Base-by-base conservation (phyloP, 208 protist genomes). In the Leishmania arabica region DNA sequence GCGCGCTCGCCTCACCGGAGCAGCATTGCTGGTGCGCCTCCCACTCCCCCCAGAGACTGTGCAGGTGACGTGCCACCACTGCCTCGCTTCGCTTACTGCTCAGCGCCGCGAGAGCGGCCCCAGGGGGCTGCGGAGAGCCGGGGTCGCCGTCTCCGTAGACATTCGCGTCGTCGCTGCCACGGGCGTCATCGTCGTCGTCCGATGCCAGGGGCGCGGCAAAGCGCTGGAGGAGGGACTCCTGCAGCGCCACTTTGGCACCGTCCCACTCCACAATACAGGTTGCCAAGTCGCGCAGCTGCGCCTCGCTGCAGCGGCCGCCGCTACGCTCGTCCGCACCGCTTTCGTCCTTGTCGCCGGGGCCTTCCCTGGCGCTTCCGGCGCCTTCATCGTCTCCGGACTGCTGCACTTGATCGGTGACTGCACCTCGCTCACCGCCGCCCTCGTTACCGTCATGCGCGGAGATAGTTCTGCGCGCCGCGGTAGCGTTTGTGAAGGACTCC, bases 21-120 rank as follows among this genome's bases (percentile, higher is more conserved):
- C 78, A 56, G 79, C 71, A n/a, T 40, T 75, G 82, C 73, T 58
- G 82, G 34, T 86, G 82, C 4, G 78, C 73, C 60, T 79, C 77
- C 82, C 77, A 86, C 17, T 65, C 66, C 0, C 37, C 74, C 77
- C 82, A 79, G 3, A 86, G 78, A 53, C 34, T 76, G 71, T 78
- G 72, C 62, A 82, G 68, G 9, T 72, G 74, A 47, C 78, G 82
- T 27, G 82, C 74, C 42, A 82, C 62, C 27, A 58, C 77, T 19
- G 60, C 75, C 40, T 65, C 72, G 6, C 77, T 58, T 6, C 71
- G 70, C 71, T 65, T 47, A 11, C 24, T 62, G 17, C 69, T 77
- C 13, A 47, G 49, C 45, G 53, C 0, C 69, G 47, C 76, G 34
- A 60, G 34, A 37, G 56, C 42, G 47, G 17, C 76, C 6, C 49